Evolutionary conservation across 306 rosid species (phyloP).

Genomic region (Acacia confusa): DNA sequence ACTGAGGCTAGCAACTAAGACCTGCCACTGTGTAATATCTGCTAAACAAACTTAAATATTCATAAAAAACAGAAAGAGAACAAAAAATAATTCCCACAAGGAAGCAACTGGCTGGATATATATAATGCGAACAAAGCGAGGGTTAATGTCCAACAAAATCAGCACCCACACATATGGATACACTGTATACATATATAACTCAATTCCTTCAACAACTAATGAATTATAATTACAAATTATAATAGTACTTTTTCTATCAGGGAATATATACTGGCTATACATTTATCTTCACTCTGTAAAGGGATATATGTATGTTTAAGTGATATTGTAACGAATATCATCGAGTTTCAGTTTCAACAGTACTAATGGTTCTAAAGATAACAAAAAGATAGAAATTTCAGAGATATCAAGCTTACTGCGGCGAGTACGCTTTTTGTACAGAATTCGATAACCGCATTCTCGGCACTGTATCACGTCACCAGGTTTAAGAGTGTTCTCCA

Average conservation of each 20-base stretch:
- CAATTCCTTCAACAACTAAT: neutral
- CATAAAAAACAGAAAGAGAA: neutral
- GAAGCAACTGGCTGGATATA: neutral
- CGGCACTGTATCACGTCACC: conserved; percentile 96
- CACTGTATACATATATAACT: neutral
- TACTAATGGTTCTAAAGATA: neutral
- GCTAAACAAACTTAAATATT: neutral
- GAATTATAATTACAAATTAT: neutral
- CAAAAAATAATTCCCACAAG: neutral
- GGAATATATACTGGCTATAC: neutral
- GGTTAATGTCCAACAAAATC: neutral
- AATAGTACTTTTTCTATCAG: neutral
- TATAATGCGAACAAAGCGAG: neutral
- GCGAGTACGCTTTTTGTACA: conserved; percentile 98
- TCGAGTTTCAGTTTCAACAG: neutral
- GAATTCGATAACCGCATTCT: conserved; percentile 91
- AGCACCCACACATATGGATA: neutral
- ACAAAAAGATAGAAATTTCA: neutral
- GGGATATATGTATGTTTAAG: neutral
- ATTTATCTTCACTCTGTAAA: neutral
- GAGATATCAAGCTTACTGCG: conserved; percentile 58
- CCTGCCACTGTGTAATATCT: neutral
- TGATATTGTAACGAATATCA: neutral
- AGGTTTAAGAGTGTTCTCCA: conserved; percentile 80
- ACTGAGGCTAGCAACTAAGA: neutral